phyloP scores from a whole-genome alignment of 805 yeast genomes.

The Tetrapisispora fleetii region DNA sequence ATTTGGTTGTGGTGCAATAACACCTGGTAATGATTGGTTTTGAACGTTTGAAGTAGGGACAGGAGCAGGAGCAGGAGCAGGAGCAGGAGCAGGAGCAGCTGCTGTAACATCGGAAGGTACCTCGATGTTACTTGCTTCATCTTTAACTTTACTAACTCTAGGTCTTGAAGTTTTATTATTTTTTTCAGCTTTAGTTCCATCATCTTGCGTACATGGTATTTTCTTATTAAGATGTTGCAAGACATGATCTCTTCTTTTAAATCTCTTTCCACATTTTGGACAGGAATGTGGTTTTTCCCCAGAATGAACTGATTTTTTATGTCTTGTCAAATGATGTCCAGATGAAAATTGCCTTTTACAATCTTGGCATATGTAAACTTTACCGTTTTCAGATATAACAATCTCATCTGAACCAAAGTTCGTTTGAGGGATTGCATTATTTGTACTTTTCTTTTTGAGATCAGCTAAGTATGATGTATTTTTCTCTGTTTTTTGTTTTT shows the following conservation, averaged over 20 bases:
- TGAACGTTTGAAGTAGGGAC: neutral
- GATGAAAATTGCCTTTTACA: conserved; percentile 30
- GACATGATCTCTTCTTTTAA: conserved; percentile 32
- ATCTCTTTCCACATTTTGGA: conserved; percentile 30
- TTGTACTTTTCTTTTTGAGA: neutral
- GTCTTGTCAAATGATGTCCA: conserved; percentile 32
- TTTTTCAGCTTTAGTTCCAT: neutral
- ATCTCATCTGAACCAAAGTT: conserved; percentile 26
- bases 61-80: neutral
- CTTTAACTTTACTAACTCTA: neutral
- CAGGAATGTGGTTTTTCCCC: conserved; percentile 32
- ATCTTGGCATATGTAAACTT: conserved; percentile 29
- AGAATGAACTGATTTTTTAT: conserved; percentile 31
- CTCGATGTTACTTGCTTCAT: neutral
- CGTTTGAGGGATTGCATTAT: conserved; percentile 13
- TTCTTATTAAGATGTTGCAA: conserved; percentile 30
- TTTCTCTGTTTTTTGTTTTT: conserved; percentile 11
- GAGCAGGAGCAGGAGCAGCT: too few species aligned
- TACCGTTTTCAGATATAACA: conserved; percentile 27
- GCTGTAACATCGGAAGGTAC: neutral
- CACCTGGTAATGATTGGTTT: neutral
- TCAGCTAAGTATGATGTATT: conserved; percentile 3
- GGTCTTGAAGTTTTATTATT: neutral
- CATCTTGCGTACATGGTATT: conserved; percentile 24
- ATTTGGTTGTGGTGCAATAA: neutral